Evolutionary conservation across 2,329 filamentous ascomycete genomes (phyloP).

Genomic region (Venturia oleaginea): DNA sequence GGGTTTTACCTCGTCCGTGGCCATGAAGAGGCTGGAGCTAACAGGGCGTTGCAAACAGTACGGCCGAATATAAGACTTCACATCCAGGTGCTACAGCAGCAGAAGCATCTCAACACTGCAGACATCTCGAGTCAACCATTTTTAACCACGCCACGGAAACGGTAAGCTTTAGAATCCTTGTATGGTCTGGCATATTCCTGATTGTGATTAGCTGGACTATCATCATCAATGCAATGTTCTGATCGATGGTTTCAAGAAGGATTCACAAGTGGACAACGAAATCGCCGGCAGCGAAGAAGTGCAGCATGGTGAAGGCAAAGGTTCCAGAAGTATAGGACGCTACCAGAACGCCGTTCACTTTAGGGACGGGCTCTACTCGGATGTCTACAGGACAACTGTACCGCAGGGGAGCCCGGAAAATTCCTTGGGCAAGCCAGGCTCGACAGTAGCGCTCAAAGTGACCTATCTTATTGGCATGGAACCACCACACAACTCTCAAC

Average conservation of each 20-base stretch:
- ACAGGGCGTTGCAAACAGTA: constrained; percentile 27
- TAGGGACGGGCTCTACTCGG: constrained; percentile 66
- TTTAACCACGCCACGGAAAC: not conserved
- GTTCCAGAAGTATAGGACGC: constrained; percentile 36
- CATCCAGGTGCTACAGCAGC: constrained; percentile 36
- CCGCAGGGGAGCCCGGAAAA: constrained; percentile 28
- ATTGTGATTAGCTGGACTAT: constrained; percentile 22
- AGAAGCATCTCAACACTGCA: constrained; percentile 28
- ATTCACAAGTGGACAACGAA: constrained; percentile 23
- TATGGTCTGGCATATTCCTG: not conserved
- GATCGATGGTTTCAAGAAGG: constrained; percentile 32
- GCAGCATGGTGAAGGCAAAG: constrained; percentile 2
- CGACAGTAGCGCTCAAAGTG: constrained; percentile 69
- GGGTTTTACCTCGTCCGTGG: not conserved
- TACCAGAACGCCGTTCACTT: constrained; percentile 50
- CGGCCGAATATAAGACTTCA: constrained; percentile 38
- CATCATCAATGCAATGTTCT: constrained; percentile 21
- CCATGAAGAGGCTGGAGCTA: constrained; percentile 5
- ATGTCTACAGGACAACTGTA: constrained; percentile 62
- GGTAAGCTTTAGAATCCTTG: not conserved
- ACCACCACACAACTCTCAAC: constrained; percentile 72
- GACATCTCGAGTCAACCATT: constrained; percentile 3
- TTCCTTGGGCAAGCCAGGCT: constrained; percentile 18
- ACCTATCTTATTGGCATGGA: constrained; percentile 64
- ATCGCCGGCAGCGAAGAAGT: not conserved